Conservation (phyloP, 306 rosid species). For the Delonix regia region DNA sequence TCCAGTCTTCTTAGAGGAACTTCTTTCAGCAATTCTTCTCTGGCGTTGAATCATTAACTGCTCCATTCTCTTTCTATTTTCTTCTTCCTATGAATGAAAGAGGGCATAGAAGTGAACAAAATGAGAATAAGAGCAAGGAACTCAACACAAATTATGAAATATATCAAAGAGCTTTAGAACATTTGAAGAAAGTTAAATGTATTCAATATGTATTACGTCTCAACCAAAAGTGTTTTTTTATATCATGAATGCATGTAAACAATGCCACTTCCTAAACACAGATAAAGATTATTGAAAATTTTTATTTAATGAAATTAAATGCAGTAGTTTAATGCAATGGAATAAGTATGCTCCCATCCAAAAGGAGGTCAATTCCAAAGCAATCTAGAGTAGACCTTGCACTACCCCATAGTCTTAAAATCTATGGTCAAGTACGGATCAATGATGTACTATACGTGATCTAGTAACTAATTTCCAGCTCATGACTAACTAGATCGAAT, state of each 20-base stretch:
- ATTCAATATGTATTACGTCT: neutral
- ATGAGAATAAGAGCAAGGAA: constrained; percentile 1
- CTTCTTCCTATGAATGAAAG: constrained; percentile 71
- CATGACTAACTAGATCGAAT: neutral
- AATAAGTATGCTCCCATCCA: neutral
- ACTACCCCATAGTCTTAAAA: neutral
- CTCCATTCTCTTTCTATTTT: constrained; percentile 74
- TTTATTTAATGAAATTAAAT: neutral
- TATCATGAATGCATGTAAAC: neutral
- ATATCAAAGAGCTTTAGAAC: constrained; percentile 3
- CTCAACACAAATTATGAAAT: constrained; percentile 16
- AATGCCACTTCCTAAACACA: neutral
- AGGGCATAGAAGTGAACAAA: constrained; percentile 25
- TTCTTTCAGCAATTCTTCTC: constrained; percentile 95
- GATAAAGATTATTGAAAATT: neutral
- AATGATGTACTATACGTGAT: neutral
- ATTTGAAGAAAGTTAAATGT: constrained; percentile 1
- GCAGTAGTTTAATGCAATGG: neutral
- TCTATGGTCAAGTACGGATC: neutral
- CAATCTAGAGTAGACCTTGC: neutral
- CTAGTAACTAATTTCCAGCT: neutral
- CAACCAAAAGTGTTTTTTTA: neutral
- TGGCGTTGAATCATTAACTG: constrained; percentile 71
- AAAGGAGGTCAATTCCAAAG: constrained; percentile 11
- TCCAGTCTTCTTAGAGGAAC: constrained; percentile 57